Conservation (phyloP, 495 filamentous ascomycete species). For the Lichina pygmaea region DNA sequence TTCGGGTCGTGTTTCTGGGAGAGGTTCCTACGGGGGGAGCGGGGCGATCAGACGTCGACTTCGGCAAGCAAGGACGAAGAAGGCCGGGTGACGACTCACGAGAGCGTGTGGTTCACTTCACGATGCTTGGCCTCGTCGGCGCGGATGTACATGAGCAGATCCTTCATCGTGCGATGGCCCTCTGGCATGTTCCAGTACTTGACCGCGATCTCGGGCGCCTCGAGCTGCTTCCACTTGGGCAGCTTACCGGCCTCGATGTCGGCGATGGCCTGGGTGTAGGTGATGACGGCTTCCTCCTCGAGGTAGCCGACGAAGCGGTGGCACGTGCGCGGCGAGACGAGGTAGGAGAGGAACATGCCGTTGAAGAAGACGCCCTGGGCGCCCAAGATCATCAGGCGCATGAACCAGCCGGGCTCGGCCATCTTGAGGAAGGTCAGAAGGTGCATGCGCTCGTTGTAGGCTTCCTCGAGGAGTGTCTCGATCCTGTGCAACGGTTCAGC, state of each 20-base stretch:
- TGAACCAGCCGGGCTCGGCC: slow-evolving; percentile 68
- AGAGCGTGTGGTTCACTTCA: slow-evolving; percentile 85
- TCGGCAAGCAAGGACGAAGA: background rate
- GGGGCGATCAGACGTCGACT: background rate
- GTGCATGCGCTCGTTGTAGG: slow-evolving; percentile 92
- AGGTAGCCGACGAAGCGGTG: slow-evolving; percentile 94
- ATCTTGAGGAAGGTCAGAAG: slow-evolving; percentile 85
- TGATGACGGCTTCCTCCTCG: slow-evolving; percentile 90
- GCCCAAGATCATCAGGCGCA: slow-evolving; percentile 62
- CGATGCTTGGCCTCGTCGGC: slow-evolving; percentile 93
- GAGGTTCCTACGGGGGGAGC: slow-evolving; percentile 27
- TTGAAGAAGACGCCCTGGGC: slow-evolving; percentile 88
- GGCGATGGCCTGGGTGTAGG: slow-evolving; percentile 64
- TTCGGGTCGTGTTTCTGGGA: slow-evolving; percentile 67
- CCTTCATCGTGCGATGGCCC: slow-evolving; percentile 51
- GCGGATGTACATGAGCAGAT: slow-evolving; percentile 67
- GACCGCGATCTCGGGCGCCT: slow-evolving; percentile 69
- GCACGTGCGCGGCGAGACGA: slow-evolving; percentile 66
- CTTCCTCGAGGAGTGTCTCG: slow-evolving; percentile 80
- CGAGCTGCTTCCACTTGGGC: slow-evolving; percentile 53
- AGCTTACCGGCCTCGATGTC: slow-evolving; percentile 68
- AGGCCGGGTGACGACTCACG: background rate
- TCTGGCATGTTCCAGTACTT: slow-evolving; percentile 87
- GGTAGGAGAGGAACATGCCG: slow-evolving; percentile 67
- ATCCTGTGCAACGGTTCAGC: slow-evolving; percentile 24